These are phyloP conservation scores for Penicillium sp. DNA, from an alignment of 2,329 filamentous ascomycete species.

Conservation along the genomic window DNA sequence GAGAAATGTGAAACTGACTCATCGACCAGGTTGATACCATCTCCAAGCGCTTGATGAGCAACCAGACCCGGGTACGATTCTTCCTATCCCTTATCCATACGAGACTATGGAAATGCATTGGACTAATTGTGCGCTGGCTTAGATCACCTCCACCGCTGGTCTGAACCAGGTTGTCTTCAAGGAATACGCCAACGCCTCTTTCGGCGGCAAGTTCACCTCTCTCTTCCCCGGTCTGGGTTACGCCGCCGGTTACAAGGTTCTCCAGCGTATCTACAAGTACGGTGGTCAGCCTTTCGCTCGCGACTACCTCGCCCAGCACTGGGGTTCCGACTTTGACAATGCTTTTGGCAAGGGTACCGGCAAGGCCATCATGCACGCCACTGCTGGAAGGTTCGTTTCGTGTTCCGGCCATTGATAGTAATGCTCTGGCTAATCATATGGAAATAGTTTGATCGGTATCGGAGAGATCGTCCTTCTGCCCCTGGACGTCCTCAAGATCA, in stretches of 20 bases:
- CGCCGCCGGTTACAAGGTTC: constrained; percentile 90
- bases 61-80: constrained; percentile 61
- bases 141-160: constrained; percentile 53
- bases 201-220: constrained; percentile 75
- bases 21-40: constrained; percentile 94
- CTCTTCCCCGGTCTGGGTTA: constrained; percentile 96
- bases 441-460: constrained; percentile 74
- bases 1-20: constrained; percentile 16
- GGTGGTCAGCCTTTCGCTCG: constrained; percentile 91
- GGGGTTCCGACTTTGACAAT: constrained; percentile 72
- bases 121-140: too few relatives aligned
- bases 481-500: constrained; percentile 97
- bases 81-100: too few relatives aligned
- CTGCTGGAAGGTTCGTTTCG: constrained; percentile 74
- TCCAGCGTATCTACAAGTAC: constrained; percentile 98
- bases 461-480: constrained; percentile 93
- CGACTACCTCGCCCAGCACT: constrained; percentile 73
- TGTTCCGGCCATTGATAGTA: neutral
- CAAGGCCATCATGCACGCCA: constrained; percentile 96
- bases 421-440: constrained; percentile 2
- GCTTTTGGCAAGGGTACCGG: constrained; percentile 94
- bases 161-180: constrained; percentile 91
- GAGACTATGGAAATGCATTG: too few relatives aligned
- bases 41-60: constrained; percentile 98
- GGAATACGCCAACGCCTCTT: constrained; percentile 65